phyloP scores from a whole-genome alignment of 176 grass and related monocot species.

The Saccharum officinarum region DNA sequence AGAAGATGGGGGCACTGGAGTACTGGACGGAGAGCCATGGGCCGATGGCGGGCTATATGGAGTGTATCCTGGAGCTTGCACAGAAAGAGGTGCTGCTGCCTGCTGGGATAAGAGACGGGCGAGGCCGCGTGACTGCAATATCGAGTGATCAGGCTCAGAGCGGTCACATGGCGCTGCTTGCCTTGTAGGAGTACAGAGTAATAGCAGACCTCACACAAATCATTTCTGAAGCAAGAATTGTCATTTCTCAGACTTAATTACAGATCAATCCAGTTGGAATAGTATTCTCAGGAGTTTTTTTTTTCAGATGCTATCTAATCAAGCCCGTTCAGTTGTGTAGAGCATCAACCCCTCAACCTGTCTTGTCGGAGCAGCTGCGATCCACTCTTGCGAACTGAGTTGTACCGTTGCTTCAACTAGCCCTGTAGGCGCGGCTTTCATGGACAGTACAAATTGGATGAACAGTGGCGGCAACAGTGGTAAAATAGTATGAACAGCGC shows the following conservation, averaged over 20 bases:
- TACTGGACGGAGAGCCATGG: neutral
- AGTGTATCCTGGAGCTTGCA: neutral
- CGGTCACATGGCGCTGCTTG: neutral
- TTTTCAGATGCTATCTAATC: neutral
- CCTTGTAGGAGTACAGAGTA: neutral
- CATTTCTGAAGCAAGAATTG: neutral
- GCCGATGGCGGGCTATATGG: neutral
- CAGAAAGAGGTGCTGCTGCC: neutral
- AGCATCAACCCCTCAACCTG: neutral
- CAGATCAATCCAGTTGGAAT: neutral
- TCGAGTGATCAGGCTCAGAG: neutral
- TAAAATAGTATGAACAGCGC: too few species aligned
- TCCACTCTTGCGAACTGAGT: neutral
- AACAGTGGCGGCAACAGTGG: too few species aligned
- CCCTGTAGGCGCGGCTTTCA: neutral
- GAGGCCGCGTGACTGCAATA: neutral
- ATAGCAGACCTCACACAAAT: neutral
- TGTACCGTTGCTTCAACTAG: conserved; percentile 5
- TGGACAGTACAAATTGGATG: too few species aligned
- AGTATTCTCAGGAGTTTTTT: neutral
- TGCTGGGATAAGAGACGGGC: neutral
- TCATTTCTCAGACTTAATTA: neutral
- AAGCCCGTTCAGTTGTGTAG: neutral
- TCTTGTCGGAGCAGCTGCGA: neutral
- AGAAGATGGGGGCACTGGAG: neutral